These are phyloP conservation scores for Trichoderma citrinoviride DNA, from an alignment of 2,329 filamentous ascomycete species.

Conservation along the genomic window DNA sequence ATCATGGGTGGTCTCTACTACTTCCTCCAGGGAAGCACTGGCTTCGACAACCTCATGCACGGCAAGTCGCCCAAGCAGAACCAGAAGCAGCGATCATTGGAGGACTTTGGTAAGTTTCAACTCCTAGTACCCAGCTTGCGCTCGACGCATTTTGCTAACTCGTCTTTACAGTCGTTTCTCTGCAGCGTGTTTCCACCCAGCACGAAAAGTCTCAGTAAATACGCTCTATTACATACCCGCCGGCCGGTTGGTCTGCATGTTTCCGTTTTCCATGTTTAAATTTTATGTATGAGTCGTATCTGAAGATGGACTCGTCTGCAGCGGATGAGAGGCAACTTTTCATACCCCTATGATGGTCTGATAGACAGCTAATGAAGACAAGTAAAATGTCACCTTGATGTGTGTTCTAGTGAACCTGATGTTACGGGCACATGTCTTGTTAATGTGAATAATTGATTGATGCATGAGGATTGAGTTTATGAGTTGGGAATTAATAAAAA, in stretches of 20 bases:
- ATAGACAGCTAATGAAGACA: constrained; percentile 47
- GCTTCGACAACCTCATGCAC: constrained; percentile 92
- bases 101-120: constrained; percentile 78
- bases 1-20: constrained; percentile 73
- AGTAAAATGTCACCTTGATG: constrained; percentile 32
- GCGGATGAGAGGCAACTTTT: constrained; percentile 38
- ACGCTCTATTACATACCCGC: constrained; percentile 39
- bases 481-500: background rate
- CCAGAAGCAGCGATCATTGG: constrained; percentile 78
- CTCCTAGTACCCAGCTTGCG: background rate
- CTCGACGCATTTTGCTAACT: constrained; percentile 48
- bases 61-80: constrained; percentile 79
- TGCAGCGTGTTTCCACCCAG: constrained; percentile 87
- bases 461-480: background rate
- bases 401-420: constrained; percentile 4
- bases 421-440: constrained; percentile 4
- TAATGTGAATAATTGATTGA: background rate
- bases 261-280: constrained; percentile 42
- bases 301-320: constrained; percentile 37
- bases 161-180: constrained; percentile 65
- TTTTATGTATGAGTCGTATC: constrained; percentile 39
- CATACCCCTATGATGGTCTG: constrained; percentile 39
- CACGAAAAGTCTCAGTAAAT: constrained; percentile 81
- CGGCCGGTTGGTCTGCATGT: constrained; percentile 36
- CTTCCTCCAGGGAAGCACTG: constrained; percentile 74